These are phyloP conservation scores for Rubia peregrina DNA, from an alignment of 305 asterid genomes.

Conservation along the genomic window DNA sequence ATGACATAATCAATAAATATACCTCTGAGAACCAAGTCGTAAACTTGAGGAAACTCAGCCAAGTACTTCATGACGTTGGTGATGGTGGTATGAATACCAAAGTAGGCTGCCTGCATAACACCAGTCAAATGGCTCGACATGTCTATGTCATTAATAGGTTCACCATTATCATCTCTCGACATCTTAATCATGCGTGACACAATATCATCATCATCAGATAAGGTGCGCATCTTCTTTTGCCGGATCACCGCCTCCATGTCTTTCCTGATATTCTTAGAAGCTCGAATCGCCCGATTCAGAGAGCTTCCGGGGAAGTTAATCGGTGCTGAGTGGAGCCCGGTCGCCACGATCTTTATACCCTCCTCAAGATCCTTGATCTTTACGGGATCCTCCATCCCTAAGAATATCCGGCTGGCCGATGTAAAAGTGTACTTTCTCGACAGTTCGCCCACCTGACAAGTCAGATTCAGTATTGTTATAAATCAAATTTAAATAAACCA, in stretches of 20 bases:
- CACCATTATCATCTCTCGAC: neutral
- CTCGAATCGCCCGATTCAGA: neutral
- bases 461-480: too few relatives aligned
- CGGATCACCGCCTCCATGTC: neutral
- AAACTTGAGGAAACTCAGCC: neutral
- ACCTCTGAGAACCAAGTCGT: neutral
- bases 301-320: constrained; percentile 1
- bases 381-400: neutral
- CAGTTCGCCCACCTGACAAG: neutral
- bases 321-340: neutral
- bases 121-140: constrained; percentile 1
- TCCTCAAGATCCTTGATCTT: neutral
- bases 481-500: too few relatives aligned
- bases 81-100: neutral
- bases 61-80: constrained; percentile 2
- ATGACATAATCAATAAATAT: neutral
- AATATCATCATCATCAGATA: neutral
- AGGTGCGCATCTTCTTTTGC: neutral
- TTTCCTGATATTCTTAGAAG: neutral
- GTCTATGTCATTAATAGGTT: neutral
- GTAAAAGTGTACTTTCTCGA: constrained; percentile 3
- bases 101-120: neutral
- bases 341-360: constrained; percentile 1
- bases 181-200: neutral
- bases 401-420: neutral